phyloP scores from a whole-genome alignment of 257 asterid species.

The Solanum bukasovii region DNA sequence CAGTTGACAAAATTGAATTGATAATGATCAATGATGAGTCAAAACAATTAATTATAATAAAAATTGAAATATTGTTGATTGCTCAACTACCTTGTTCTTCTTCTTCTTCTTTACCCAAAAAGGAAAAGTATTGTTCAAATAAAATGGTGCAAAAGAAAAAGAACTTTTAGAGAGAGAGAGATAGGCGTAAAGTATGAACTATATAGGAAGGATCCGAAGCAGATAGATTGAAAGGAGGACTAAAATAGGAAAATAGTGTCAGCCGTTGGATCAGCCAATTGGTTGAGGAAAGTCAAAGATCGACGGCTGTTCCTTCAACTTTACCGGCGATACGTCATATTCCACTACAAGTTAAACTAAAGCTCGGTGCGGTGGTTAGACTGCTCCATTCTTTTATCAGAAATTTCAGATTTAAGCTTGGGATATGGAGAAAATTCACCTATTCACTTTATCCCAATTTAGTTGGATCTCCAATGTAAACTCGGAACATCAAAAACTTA shows the following conservation, averaged over 20 bases:
- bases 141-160: neutral
- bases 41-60: neutral
- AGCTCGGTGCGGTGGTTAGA: too few relatives aligned
- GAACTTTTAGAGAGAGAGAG: neutral
- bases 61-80: neutral
- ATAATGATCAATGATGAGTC: neutral
- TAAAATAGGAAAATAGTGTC: neutral
- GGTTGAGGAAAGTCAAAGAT: neutral
- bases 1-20: neutral
- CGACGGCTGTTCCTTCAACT: neutral
- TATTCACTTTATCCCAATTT: too few relatives aligned
- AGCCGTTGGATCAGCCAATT: neutral
- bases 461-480: too few relatives aligned
- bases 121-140: neutral
- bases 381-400: too few relatives aligned
- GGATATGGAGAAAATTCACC: too few relatives aligned
- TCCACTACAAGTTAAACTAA: neutral
- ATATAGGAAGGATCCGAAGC: neutral
- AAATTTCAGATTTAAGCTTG: too few relatives aligned
- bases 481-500: too few relatives aligned
- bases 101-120: neutral
- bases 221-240: neutral
- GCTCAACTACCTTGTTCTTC: neutral
- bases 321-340: neutral
- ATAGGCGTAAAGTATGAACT: neutral